phyloP scores from a whole-genome alignment of 2,329 filamentous ascomycete species.

The Orbilia oligospora region DNA sequence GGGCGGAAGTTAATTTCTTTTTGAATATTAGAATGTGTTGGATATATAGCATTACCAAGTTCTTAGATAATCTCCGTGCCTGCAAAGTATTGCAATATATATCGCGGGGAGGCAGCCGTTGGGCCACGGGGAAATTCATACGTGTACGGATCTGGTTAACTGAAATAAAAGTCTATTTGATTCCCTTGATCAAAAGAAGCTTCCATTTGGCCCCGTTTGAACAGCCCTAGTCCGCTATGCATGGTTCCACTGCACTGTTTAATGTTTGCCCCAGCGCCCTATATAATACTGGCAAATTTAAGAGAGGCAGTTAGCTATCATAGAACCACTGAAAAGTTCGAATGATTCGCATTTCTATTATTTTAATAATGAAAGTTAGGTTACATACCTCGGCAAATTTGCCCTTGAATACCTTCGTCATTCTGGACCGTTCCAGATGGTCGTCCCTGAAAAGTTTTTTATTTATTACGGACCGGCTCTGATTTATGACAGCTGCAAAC shows the following conservation, averaged over 20 bases:
- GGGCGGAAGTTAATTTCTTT: constrained; percentile 14
- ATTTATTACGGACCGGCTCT: neutral
- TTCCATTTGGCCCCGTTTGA: neutral
- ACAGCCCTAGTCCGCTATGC: neutral
- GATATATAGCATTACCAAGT: constrained; percentile 26
- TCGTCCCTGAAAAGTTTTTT: neutral
- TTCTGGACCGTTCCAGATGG: neutral
- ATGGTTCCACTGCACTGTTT: neutral
- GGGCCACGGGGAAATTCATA: constrained; percentile 15
- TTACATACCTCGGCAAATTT: neutral
- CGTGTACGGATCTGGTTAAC: neutral
- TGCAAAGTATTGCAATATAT: constrained; percentile 8
- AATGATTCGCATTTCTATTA: neutral
- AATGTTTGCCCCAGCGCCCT: neutral
- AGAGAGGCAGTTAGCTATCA: neutral
- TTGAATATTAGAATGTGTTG: constrained; percentile 36
- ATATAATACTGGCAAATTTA: neutral
- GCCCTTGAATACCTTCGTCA: too few relatives aligned
- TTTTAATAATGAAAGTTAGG: neutral
- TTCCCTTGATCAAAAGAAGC: neutral
- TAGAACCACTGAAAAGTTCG: neutral
- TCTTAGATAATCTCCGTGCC: constrained; percentile 26
- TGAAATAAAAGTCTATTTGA: neutral
- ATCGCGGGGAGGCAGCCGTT: constrained; percentile 21
- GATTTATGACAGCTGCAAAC: constrained; percentile 6